These are phyloP conservation scores for Penicillium palitans DNA, from an alignment of 2,329 filamentous ascomycete species.

Conservation along the genomic window DNA sequence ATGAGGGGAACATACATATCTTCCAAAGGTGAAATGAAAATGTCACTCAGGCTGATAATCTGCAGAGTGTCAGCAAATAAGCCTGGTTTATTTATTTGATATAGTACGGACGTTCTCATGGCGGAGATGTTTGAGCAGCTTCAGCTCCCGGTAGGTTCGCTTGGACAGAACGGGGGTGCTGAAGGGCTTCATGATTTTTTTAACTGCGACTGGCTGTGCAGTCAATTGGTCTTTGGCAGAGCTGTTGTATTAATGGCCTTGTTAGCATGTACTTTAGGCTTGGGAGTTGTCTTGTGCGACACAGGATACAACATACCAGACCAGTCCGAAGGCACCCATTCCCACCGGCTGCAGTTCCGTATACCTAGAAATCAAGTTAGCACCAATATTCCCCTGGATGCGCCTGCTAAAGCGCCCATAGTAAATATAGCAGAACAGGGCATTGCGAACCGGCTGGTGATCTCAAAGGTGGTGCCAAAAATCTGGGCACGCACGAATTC, in stretches of 20 bases:
- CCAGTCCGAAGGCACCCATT: slow-evolving; percentile 97
- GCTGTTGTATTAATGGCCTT: slow-evolving; percentile 51
- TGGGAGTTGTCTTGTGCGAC: slow-evolving; percentile 6
- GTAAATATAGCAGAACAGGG: neutral
- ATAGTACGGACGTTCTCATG: slow-evolving; percentile 77
- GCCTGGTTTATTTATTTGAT: neutral
- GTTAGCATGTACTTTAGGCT: slow-evolving; percentile 16
- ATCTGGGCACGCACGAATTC: slow-evolving; percentile 99
- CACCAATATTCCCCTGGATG: neutral
- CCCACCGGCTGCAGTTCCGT: slow-evolving; percentile 97
- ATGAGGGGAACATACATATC: slow-evolving; percentile 71
- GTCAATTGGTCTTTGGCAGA: slow-evolving; percentile 98
- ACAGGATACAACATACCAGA: slow-evolving; percentile 67
- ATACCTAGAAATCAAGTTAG: slow-evolving; percentile 62
- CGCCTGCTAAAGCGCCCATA: neutral
- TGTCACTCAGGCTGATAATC: slow-evolving; percentile 98
- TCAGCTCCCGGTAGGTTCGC: slow-evolving; percentile 94
- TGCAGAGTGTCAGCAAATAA: slow-evolving; percentile 38
- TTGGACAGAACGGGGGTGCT: slow-evolving; percentile 98
- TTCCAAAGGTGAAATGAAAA: slow-evolving; percentile 98
- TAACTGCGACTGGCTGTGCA: slow-evolving; percentile 92
- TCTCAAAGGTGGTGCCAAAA: slow-evolving; percentile 99
- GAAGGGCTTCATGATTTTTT: slow-evolving; percentile 99
- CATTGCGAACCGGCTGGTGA: slow-evolving; percentile 80
- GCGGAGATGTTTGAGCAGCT: slow-evolving; percentile 91